Evolutionary conservation across 2,329 filamentous ascomycete genomes (phyloP), one percentile per base, ranked within the genome.

Genomic region (Teratosphaeria gauchensis): DNA sequence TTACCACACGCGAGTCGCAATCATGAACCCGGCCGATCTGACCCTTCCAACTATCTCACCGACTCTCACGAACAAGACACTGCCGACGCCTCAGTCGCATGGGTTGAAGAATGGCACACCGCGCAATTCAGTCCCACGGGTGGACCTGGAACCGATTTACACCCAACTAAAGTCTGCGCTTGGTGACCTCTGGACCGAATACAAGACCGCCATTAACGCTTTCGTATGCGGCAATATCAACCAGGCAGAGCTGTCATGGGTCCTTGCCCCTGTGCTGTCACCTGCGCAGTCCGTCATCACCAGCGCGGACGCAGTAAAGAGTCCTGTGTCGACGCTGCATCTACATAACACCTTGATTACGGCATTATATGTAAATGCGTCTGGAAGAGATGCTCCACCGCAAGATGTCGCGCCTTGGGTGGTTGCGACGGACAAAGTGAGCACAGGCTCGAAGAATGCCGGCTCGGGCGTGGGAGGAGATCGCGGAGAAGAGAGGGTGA

Each of bases 351-450:
- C 82, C 53, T 78, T 86, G 51, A 70, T 86, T 59, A 77, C 78
- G 65, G 80, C 81, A 24, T 78, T 87, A 54, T 80, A 82, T 62
- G 80, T 77, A 24, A 87, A 87, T 65, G 24, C 33, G 31, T 75
- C 80, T 24, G 74, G 80, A 32, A 79, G 83, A 66, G 84, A 87
- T 66, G 74, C 81, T 33, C 84, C 84, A 57, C 79, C 83, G 59
- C 63, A 66, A 33, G 82, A 83, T 51, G 81, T 85, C 59, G 84
- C 84, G 61, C 80, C 77, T 65, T 87, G 82, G 82, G 84, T 87
- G 54, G 81, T 81, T 46, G 82, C 83, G 35, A 84, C 82, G 62
- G 92, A 94, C 62, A 96, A 92, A 19, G 85, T 84, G 54, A 85
- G 76, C 48, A 80, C 84, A 56, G 91, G 89, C 16, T 87, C 89